phyloP scores from a whole-genome alignment of 805 yeast species.

The Yarrowia sp. region DNA sequence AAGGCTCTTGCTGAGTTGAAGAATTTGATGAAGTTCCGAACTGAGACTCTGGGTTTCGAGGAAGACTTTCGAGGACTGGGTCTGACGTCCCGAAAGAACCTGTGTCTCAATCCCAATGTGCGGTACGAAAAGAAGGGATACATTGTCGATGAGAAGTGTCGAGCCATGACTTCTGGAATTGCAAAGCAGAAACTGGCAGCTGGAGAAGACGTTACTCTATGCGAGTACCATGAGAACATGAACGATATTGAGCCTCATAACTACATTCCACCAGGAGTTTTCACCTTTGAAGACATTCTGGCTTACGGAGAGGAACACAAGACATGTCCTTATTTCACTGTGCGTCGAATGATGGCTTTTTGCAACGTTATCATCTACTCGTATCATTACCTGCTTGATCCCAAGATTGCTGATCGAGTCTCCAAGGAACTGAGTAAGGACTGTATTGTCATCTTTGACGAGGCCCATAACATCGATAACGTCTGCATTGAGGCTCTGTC shows the following conservation, averaged over 20 bases:
- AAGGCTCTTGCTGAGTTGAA: constrained; percentile 93
- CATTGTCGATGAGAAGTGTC: constrained; percentile 94
- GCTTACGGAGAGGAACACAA: constrained; percentile 78
- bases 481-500: constrained; percentile 97
- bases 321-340: constrained; percentile 96
- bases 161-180: constrained; percentile 92
- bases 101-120: constrained; percentile 89
- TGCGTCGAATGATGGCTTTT: constrained; percentile 91
- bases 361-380: constrained; percentile 96
- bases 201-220: constrained; percentile 66
- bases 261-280: constrained; percentile 90
- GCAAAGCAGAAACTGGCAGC: constrained; percentile 70
- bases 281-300: constrained; percentile 84
- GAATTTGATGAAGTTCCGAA: constrained; percentile 83
- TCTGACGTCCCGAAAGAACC: constrained; percentile 89
- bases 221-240: constrained; percentile 90
- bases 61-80: constrained; percentile 97
- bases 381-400: constrained; percentile 94
- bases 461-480: constrained; percentile 98
- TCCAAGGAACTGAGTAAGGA: constrained; percentile 91
- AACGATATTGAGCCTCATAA: constrained; percentile 87
- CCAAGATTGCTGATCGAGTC: constrained; percentile 95
- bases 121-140: constrained; percentile 88
- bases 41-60: constrained; percentile 79
- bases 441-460: constrained; percentile 93